Evolutionary conservation across 2,329 filamentous ascomycete genomes (phyloP).

Genomic region (Venturia asperata): DNA sequence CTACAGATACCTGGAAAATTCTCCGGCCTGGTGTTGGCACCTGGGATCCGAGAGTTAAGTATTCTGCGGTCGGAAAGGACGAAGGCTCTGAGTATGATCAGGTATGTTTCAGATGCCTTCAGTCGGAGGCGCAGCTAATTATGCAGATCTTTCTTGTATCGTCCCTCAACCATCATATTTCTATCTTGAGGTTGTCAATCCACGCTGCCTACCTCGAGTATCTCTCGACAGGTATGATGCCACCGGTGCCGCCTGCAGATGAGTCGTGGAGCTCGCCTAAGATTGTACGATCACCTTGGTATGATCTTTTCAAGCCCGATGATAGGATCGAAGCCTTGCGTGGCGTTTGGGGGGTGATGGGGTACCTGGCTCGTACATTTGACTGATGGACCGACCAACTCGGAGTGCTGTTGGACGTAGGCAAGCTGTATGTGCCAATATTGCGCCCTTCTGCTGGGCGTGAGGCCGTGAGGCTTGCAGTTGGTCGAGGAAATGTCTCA

Average conservation of each 20-base stretch:
- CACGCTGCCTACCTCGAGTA: constrained; percentile 51
- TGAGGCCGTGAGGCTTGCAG: too few relatives aligned
- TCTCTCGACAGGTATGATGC: constrained; percentile 40
- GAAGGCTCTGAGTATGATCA: constrained; percentile 43
- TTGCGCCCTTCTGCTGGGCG: too few relatives aligned
- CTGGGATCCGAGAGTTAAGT: constrained; percentile 52
- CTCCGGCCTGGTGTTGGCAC: constrained; percentile 43
- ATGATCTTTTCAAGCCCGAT: constrained; percentile 48
- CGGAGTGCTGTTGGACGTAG: background rate
- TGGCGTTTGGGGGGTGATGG: constrained; percentile 52
- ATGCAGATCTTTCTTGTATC: constrained; percentile 50
- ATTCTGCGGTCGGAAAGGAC: constrained; percentile 51
- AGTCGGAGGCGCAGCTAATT: background rate
- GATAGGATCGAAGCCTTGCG: constrained; percentile 51
- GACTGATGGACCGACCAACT: background rate
- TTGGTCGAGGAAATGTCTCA: too few relatives aligned
- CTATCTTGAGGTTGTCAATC: constrained; percentile 51
- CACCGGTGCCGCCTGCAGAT: constrained; percentile 19
- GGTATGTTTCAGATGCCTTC: constrained; percentile 34
- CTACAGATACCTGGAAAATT: constrained; percentile 47
- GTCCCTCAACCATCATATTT: constrained; percentile 55
- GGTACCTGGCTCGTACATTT: constrained; percentile 38
- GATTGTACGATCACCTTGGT: constrained; percentile 52
- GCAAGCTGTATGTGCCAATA: background rate
- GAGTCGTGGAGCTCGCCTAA: constrained; percentile 46